Evolutionary conservation across 306 rosid genomes (phyloP).

Genomic region (Lupinus albus): DNA sequence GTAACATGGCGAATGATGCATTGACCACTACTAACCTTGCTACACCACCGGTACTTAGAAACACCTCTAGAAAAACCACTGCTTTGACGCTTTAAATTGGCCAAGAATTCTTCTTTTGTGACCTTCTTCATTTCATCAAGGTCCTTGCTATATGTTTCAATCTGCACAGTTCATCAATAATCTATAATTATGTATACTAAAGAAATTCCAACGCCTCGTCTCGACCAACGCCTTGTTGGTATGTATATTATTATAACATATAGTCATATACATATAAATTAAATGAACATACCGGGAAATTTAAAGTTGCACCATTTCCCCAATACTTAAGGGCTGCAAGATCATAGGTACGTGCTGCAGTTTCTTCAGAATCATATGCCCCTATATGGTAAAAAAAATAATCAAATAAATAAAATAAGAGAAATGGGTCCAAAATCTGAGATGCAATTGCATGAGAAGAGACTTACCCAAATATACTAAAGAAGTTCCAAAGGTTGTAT

Average conservation of each 20-base stretch:
- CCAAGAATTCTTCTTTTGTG: conserved; percentile 75
- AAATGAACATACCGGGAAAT: conserved; percentile 65
- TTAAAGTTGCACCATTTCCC: conserved; percentile 74
- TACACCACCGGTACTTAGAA: conserved; percentile 94
- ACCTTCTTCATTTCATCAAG: conserved; percentile 71
- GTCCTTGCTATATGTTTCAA: conserved; percentile 65
- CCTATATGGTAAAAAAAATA: conserved; percentile 44
- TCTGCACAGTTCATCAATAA: conserved; percentile 43
- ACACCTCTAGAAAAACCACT: conserved; percentile 94
- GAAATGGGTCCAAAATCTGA: neutral
- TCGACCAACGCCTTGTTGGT: no score
- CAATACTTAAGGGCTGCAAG: conserved; percentile 96
- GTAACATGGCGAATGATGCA: no score
- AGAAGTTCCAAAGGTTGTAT: conserved; percentile 54
- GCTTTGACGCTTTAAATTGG: conserved; percentile 74
- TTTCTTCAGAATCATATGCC: conserved; percentile 84
- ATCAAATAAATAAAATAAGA: neutral
- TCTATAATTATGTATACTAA: neutral
- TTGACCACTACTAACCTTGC: conserved; percentile 87
- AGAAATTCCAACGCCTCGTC: no score
- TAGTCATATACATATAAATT: neutral
- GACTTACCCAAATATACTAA: conserved; percentile 96
- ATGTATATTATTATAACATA: neutral
- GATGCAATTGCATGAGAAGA: conserved; percentile 4
- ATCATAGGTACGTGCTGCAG: conserved; percentile 90